phyloP scores from a whole-genome alignment of 139 green algal species.

The Desmodesmus armatus region DNA sequence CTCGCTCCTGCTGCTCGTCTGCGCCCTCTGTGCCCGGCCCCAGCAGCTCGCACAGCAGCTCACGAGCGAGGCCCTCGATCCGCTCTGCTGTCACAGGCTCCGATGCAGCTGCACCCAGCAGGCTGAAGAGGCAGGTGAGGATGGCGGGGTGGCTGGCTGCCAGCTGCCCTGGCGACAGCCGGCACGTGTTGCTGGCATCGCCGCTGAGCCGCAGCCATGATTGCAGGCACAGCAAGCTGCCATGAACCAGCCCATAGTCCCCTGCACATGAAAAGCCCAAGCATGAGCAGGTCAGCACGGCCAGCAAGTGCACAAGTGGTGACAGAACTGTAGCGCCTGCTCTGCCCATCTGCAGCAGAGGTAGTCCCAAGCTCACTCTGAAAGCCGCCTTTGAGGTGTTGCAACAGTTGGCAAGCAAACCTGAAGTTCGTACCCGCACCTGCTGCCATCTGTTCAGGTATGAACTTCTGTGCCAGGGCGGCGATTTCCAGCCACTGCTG shows the following conservation, averaged over 20 bases:
- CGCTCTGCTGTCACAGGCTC: slow-evolving; percentile 17
- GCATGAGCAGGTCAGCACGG: too few species aligned
- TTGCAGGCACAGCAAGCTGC: slow-evolving; percentile 49
- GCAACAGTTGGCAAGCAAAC: too few species aligned
- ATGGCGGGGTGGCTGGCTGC: slow-evolving; percentile 45
- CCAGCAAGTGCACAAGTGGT: too few species aligned
- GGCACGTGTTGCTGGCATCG: slow-evolving; percentile 31
- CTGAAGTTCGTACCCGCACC: slow-evolving; percentile 24
- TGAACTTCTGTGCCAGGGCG: slow-evolving; percentile 6
- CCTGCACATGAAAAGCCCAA: too few species aligned
- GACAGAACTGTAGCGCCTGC: not conserved
- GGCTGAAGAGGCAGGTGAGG: slow-evolving; percentile 38
- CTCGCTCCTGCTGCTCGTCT: slow-evolving; percentile 49
- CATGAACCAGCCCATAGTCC: slow-evolving; percentile 23
- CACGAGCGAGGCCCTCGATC: slow-evolving; percentile 35
- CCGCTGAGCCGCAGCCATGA: slow-evolving; percentile 59
- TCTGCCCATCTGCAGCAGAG: too few species aligned
- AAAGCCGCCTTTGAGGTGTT: too few species aligned
- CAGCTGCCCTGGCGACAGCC: slow-evolving; percentile 47
- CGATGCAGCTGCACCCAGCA: slow-evolving; percentile 33
- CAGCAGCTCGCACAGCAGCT: slow-evolving; percentile 59
- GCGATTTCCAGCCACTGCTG: slow-evolving; percentile 26
- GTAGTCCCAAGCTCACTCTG: too few species aligned
- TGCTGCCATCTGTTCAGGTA: slow-evolving; percentile 41
- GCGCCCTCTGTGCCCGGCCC: slow-evolving; percentile 23